Evolutionary conservation across 2,329 filamentous ascomycete genomes (phyloP), one percentile per base, ranked within the genome.

Genomic region (Calonectria multiphialidica): DNA sequence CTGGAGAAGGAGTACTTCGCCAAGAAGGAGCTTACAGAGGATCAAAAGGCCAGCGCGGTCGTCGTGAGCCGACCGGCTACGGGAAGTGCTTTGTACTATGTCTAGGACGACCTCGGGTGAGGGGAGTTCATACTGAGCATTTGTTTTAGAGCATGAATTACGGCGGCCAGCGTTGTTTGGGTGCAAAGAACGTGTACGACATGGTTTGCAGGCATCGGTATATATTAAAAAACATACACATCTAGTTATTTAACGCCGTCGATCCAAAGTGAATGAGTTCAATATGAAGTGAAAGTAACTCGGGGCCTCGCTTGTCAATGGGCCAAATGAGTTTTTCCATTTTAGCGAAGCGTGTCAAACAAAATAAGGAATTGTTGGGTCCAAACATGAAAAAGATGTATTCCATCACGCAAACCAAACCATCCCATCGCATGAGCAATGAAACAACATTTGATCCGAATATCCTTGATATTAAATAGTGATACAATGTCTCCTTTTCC

Each of bases 51-150:
- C 69, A 91, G 92, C 63, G 96, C 96, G 0, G 93, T 98, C 72
- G 94, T 98, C 33, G 95, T 98, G 59, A 98, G 94, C 81, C 93
- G 94, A 83, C 97, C 97, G 0, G 94, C 94, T 5, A 92, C 93
- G 76, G 95, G 95, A 37, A 92, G 90, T 76, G 89, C 88, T 2
- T 81, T 92, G 16, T 90, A 87, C 70, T 73, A 86, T 55, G 83
- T 88, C 12, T 72, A 81, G 55, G 81, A 80, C 8, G 79, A 72
- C 23, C 72, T 78, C 15, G 73, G 77, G 13, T 74, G 21, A 66
- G 55, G 21, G 75, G 42, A 42, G 42, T 77, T 49, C 68, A 66
- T 8, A 50, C 8, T 37, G 40, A 45, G 40, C 13, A 44, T 25
- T 57, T 61, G 35, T 42, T 42, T 23, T 6, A 37, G 33, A 42